These are phyloP conservation scores for Aureobasidium subglaciale DNA, from an alignment of 2,329 filamentous ascomycete species.

Conservation along the genomic window DNA sequence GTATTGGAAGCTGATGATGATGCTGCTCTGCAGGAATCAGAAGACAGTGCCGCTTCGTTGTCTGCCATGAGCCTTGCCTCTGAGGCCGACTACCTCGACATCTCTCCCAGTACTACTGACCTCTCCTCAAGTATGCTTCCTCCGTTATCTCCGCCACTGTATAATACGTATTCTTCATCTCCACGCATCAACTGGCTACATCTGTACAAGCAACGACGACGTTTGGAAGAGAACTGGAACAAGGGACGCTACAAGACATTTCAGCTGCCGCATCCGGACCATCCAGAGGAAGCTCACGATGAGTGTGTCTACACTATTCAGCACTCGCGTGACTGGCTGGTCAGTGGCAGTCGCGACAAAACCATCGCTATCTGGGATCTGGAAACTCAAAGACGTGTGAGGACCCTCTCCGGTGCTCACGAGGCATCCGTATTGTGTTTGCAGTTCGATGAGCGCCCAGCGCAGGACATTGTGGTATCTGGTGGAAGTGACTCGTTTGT, in stretches of 20 bases:
- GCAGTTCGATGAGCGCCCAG: conserved; percentile 83
- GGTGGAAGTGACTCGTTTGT: conserved; percentile 20
- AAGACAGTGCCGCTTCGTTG: background rate
- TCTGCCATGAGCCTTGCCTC: conserved; percentile 4
- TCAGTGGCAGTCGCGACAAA: conserved; percentile 86
- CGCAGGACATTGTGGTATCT: conserved; percentile 30
- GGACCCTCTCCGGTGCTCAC: conserved; percentile 57
- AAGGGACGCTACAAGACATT: conserved; percentile 76
- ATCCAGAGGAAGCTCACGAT: conserved; percentile 73
- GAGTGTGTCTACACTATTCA: conserved; percentile 96
- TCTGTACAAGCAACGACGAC: conserved; percentile 78
- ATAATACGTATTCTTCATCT: background rate
- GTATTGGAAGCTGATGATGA: conserved; percentile 39
- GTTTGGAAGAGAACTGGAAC: conserved; percentile 87
- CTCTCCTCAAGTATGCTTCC: background rate
- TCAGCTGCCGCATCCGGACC: conserved; percentile 76
- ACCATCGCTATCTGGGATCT: conserved; percentile 88
- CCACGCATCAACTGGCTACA: conserved; percentile 74
- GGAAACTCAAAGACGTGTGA: conserved; percentile 56
- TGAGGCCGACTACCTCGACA: background rate
- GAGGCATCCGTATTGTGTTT: conserved; percentile 83
- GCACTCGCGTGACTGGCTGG: conserved; percentile 75
- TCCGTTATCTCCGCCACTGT: background rate
- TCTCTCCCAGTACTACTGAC: background rate
- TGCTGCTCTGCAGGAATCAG: conserved; percentile 11